These are phyloP conservation scores for Ogataea wickerhamii DNA, from an alignment of 805 yeast genomes.

Conservation along the genomic window DNA sequence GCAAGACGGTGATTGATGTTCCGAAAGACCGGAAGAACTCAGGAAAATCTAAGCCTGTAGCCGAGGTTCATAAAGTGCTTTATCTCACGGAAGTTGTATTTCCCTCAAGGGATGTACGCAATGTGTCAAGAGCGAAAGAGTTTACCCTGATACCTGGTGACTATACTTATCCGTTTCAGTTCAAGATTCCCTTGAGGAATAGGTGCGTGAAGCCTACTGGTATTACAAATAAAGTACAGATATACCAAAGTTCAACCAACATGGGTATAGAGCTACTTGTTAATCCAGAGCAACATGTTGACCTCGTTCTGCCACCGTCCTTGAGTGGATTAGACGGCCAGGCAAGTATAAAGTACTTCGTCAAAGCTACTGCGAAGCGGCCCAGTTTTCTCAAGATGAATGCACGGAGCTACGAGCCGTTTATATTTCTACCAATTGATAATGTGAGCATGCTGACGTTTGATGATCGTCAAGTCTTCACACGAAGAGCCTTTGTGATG, in stretches of 20 bases:
- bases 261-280: conserved; percentile 11
- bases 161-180: conserved; percentile 47
- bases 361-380: conserved; percentile 58
- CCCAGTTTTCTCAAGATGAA: conserved; percentile 47
- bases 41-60: conserved; percentile 10
- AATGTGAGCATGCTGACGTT: conserved; percentile 24
- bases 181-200: conserved; percentile 40
- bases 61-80: conserved; percentile 43
- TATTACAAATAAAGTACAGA: conserved; percentile 11
- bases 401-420: conserved; percentile 45
- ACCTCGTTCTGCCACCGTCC: conserved; percentile 25
- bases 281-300: conserved; percentile 15
- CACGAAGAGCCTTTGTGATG: conserved; percentile 40
- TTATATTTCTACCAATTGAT: conserved; percentile 51
- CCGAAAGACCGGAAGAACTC: conserved; percentile 19
- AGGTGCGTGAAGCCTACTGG: conserved; percentile 30
- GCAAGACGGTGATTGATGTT: conserved; percentile 36
- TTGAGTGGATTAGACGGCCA: conserved; percentile 20
- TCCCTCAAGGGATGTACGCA: conserved; percentile 48
- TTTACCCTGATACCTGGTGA: conserved; percentile 49
- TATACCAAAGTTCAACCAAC: conserved; percentile 7
- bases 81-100: conserved; percentile 49
- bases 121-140: conserved; percentile 40
- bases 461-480: conserved; percentile 41
- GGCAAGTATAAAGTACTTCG: conserved; percentile 47